These are phyloP conservation scores for Helicocarpus griseus DNA, from an alignment of 2,329 filamentous ascomycete species.

Conservation along the genomic window DNA sequence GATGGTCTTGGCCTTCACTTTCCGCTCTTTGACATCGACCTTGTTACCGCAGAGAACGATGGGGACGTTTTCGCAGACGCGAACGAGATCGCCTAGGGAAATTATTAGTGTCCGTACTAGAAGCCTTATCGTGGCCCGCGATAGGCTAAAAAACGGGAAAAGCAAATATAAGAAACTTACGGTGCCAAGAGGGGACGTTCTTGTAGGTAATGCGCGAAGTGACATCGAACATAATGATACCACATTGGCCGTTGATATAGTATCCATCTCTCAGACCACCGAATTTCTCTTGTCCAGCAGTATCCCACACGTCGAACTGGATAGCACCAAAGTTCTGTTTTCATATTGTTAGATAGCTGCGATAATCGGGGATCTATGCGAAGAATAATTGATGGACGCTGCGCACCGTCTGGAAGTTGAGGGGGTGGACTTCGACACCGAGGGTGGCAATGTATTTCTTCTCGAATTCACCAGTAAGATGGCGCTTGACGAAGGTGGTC, in stretches of 20 bases:
- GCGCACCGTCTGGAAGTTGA: constrained; percentile 94
- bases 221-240: constrained; percentile 97
- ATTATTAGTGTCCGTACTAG: constrained; percentile 8
- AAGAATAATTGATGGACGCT: constrained; percentile 15
- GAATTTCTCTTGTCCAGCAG: constrained; percentile 95
- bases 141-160: constrained; percentile 2
- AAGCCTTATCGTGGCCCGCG: neutral
- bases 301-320: constrained; percentile 99
- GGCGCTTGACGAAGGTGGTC: constrained; percentile 99
- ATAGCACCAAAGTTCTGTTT: constrained; percentile 80
- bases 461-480: constrained; percentile 99
- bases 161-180: constrained; percentile 40
- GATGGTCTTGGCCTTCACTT: constrained; percentile 99
- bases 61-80: constrained; percentile 96
- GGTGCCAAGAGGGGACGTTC: constrained; percentile 99
- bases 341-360: constrained; percentile 3
- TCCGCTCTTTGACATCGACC: constrained; percentile 98
- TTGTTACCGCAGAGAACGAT: constrained; percentile 98
- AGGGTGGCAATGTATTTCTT: constrained; percentile 99
- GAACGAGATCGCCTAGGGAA: constrained; percentile 80
- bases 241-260: constrained; percentile 98
- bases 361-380: neutral
- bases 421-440: constrained; percentile 98
- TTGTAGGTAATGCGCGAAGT: constrained; percentile 92
- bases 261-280: constrained; percentile 99